These are phyloP conservation scores for Omphalea diandra DNA, from an alignment of 441 rosid species.

Conservation along the genomic window DNA sequence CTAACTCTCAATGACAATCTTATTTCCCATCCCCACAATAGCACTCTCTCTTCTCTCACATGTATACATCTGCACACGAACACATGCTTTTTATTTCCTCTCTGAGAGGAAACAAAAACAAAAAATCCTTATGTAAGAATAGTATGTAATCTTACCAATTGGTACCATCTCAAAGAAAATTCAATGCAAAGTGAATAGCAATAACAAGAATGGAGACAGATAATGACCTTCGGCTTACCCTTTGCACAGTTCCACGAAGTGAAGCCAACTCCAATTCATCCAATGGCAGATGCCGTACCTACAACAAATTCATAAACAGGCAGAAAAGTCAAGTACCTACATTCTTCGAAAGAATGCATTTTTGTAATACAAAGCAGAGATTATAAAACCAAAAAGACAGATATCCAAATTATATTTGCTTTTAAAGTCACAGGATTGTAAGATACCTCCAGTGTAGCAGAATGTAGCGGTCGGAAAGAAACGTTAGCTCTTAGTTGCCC, in stretches of 20 bases:
- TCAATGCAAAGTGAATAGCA: conserved; percentile 5
- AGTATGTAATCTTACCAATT: not conserved
- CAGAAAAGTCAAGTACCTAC: conserved; percentile 19
- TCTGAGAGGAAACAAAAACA: not conserved
- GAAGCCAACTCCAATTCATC: conserved; percentile 99
- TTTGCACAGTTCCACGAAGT: conserved; percentile 85
- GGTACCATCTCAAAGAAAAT: not conserved
- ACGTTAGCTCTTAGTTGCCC: conserved; percentile 88
- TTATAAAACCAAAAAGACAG: conserved; percentile 5
- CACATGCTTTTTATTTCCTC: not conserved
- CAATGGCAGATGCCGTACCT: conserved; percentile 92
- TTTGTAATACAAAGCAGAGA: conserved; percentile 10
- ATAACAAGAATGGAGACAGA: not conserved
- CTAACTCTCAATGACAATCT: not conserved
- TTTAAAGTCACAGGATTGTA: conserved; percentile 17
- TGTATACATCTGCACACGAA: not conserved
- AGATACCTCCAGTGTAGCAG: conserved; percentile 91
- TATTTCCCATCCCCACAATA: not conserved
- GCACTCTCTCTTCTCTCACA: not conserved
- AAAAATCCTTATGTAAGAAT: not conserved
- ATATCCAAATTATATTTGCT: not conserved
- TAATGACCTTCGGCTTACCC: conserved; percentile 46
- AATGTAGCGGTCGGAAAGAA: conserved; percentile 73
- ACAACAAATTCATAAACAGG: conserved; percentile 27
- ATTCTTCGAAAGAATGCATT: not conserved